Base-by-base conservation (phyloP, 2,329 filamentous ascomycete species). In the Apiospora rasikravindrae region DNA sequence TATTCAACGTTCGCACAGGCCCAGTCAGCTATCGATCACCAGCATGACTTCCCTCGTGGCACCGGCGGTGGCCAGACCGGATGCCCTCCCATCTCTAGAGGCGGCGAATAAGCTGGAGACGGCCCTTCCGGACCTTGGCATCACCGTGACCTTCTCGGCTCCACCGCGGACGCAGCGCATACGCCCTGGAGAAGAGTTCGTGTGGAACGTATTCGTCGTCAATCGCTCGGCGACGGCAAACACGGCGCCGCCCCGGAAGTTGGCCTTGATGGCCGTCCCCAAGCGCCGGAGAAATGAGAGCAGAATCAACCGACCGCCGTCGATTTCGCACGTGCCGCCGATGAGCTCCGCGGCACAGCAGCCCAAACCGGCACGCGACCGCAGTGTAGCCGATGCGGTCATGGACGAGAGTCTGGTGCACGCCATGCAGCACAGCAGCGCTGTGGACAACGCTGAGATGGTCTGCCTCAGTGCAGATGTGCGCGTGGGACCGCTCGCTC, bases 401-500 rank as follows among this genome's bases (percentile, higher is more conserved):
- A 82, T 93, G 6, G 93, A 95, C 76, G 92, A 94, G 73, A 92
- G 90, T 71, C 85, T 93, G 42, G 85, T 94, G 47, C 91, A 94
- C 78, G 91, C 91, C 24, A 89, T 92, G 84, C 92, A 94, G 79
- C 89, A 89, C 78, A 90, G 87, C 78, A 89, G 90, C 24, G 83
- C 87, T 37, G 84, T 91, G 37, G 92, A 93, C 72, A 84, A 86
- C 13, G 88, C 90, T 2, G 92, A 94, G 75, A 83, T 95, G 44
- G 85, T 94, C n/a, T 94, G 92, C 77, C 83, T 95, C 69, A 94
- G 91, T 72, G 91, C 93, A 4, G 93, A 95, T 80, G 89, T 92
- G 33, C 86, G 92, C 44, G 88, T 95, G 42, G 93, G 93, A 0
- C 92, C 93, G 44, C 83, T 96, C 49, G 88, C 90, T 37, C 90